A percentile compares a stretch with the other conserved stretches of the same genome.
These are phyloP conservation scores for Crithidia thermophila DNA, from an alignment of 208 protist species.

Conservation along the genomic window DNA sequence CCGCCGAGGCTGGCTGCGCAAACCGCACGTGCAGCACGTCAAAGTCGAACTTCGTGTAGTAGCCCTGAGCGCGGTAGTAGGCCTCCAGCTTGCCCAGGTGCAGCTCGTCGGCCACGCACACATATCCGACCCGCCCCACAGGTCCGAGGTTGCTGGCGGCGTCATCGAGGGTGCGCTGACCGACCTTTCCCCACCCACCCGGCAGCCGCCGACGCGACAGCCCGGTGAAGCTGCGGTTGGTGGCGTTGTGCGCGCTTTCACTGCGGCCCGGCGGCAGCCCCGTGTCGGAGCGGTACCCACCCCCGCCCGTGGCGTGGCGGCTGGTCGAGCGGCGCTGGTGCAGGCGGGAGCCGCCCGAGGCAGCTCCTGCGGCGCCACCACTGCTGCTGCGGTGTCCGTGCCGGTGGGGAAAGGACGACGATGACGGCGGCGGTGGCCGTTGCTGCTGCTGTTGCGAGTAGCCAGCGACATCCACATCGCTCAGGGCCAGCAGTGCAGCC, in stretches of 20 bases:
- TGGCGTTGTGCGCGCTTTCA: no score
- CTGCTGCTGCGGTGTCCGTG: not conserved
- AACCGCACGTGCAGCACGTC: constrained; percentile 79
- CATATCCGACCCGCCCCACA: constrained; percentile 65
- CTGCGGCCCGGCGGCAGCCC: not conserved
- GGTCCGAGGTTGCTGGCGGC: constrained; percentile 24
- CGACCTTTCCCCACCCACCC: constrained; percentile 32
- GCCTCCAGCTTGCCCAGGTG: constrained; percentile 60
- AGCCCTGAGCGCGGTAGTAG: constrained; percentile 62
- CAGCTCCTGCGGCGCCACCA: not conserved
- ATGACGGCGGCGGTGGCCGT: no score
- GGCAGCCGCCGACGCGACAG: constrained; percentile 15
- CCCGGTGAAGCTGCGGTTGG: constrained; percentile 2
- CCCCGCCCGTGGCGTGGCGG: constrained; percentile 12
- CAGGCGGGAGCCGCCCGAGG: no score
- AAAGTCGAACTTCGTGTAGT: constrained; percentile 84
- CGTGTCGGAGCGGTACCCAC: constrained; percentile 31
- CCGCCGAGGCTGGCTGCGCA: constrained; percentile 31
- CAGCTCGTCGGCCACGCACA: constrained; percentile 81
- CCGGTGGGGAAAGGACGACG: no score
- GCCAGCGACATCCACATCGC: constrained; percentile 18
- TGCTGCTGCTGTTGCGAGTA: no score
- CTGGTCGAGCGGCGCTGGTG: constrained; percentile 32
- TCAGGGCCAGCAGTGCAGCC: constrained; percentile 23
- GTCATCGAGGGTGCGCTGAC: constrained; percentile 25